phyloP scores from a whole-genome alignment of 495 filamentous ascomycete genomes.

The Symbiotaphrina buchneri region DNA sequence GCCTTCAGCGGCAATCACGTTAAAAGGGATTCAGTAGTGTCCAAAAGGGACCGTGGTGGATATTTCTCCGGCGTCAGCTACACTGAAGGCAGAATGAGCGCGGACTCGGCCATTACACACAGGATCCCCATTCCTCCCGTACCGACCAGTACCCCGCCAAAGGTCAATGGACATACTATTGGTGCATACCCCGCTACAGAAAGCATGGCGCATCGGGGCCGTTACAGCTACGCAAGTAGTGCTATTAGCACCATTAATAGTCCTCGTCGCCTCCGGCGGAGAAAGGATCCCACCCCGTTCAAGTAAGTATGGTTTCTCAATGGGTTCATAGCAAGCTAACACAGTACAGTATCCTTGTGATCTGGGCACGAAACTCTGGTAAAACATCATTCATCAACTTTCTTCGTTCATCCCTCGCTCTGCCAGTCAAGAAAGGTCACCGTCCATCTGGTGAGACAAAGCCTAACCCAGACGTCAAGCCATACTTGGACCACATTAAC shows the following conservation, averaged over 20 bases:
- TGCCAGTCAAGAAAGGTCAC: constrained; percentile 53
- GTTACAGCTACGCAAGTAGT: constrained; percentile 92
- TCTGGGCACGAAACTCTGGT: constrained; percentile 73
- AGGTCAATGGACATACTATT: constrained; percentile 15
- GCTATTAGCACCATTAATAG: constrained; percentile 84
- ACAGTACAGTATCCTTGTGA: constrained; percentile 55
- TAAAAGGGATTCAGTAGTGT: constrained; percentile 40
- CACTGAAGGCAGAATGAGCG: too few relatives aligned
- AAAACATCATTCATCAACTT: constrained; percentile 97
- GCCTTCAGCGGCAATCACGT: constrained; percentile 49
- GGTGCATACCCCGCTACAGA: constrained; percentile 67
- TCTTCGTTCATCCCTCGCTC: constrained; percentile 59
- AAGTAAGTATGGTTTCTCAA: too few relatives aligned
- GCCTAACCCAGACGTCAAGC: constrained; percentile 17
- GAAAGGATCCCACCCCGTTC: constrained; percentile 94
- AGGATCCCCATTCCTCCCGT: constrained; percentile 8
- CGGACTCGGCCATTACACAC: constrained; percentile 2
- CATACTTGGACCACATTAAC: constrained; percentile 19
- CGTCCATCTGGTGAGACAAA: constrained; percentile 22
- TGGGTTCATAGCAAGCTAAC: constrained; percentile 6
- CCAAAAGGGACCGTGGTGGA: constrained; percentile 18
- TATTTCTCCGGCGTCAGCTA: constrained; percentile 11
- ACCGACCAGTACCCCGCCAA: constrained; percentile 7
- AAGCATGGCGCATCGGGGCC: constrained; percentile 93
- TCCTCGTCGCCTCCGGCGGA: constrained; percentile 72